Evolutionary conservation across 2,329 filamentous ascomycete species (phyloP).

Genomic region (Boeremia lycopersici): DNA sequence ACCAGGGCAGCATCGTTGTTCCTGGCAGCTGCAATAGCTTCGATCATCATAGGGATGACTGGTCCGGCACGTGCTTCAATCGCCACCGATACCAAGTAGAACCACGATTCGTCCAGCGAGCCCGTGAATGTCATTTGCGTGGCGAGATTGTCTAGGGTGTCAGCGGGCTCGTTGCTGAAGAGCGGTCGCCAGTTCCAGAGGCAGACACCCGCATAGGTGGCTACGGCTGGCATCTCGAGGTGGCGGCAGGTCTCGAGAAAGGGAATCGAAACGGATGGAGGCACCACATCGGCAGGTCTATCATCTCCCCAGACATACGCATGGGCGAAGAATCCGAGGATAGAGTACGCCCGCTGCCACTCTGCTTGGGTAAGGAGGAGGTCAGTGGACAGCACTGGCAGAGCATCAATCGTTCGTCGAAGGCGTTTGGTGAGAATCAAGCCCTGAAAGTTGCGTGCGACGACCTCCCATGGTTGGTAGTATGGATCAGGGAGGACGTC

Average conservation of each 20-base stretch:
- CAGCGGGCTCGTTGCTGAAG: constrained; percentile 80
- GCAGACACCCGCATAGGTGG: constrained; percentile 88
- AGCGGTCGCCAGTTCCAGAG: constrained; percentile 98
- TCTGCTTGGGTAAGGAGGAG: constrained; percentile 83
- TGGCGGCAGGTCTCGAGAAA: constrained; percentile 76
- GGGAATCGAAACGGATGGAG: constrained; percentile 81
- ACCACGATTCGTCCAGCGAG: constrained; percentile 96
- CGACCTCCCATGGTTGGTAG: constrained; percentile 92
- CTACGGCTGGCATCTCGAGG: constrained; percentile 88
- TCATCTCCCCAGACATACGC: constrained; percentile 90
- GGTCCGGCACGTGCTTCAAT: constrained; percentile 92
- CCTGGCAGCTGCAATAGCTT: constrained; percentile 81
- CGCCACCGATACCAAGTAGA: constrained; percentile 92
- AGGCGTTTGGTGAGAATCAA: constrained; percentile 85
- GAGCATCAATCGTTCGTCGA: constrained; percentile 75
- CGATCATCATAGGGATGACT: constrained; percentile 85
- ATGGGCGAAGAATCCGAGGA: constrained; percentile 81
- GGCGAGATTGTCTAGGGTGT: constrained; percentile 84
- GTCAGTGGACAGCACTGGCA: constrained; percentile 83
- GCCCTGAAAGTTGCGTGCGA: constrained; percentile 83
- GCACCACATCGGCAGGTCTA: constrained; percentile 74
- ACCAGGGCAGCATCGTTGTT: constrained; percentile 72
- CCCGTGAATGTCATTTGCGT: constrained; percentile 92
- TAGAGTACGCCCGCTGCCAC: constrained; percentile 85
- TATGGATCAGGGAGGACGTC: constrained; percentile 84